Conservation (phyloP, 139 green algal genomes). For the Raphidocelis subcapitata region DNA sequence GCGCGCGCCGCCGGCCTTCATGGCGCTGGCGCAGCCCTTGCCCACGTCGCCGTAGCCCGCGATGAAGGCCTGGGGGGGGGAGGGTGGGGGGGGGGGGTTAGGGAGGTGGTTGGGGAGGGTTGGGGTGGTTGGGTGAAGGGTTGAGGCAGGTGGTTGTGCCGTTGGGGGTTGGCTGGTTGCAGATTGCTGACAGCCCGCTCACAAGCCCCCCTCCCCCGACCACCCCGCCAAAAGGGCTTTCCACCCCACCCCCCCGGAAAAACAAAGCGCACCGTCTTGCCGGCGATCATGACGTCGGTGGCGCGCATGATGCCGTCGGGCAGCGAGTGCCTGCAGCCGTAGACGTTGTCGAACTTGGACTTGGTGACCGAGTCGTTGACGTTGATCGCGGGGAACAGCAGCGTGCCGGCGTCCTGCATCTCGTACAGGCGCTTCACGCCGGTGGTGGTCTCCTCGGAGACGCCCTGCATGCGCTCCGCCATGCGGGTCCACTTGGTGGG, state of each 20-base stretch:
- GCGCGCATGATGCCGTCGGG: conserved; percentile 99
- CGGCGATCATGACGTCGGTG: conserved; percentile 92
- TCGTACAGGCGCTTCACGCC: conserved; percentile 99
- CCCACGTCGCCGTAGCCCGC: conserved; percentile 99
- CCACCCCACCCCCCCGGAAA: too few relatives aligned
- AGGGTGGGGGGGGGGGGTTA: too few relatives aligned
- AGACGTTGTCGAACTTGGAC: conserved; percentile 99
- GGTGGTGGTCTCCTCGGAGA: conserved; percentile 99
- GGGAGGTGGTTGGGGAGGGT: too few relatives aligned
- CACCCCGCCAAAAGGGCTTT: too few relatives aligned
- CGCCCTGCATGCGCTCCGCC: conserved; percentile 68
- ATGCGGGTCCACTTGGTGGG: conserved; percentile 68
- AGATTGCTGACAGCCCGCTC: too few relatives aligned
- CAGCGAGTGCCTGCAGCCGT: conserved; percentile 99
- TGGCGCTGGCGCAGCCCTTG: conserved; percentile 95
- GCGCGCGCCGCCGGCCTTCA: conserved; percentile 95
- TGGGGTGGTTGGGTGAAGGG: too few relatives aligned
- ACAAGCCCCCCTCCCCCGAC: too few relatives aligned
- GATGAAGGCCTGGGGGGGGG: conserved; percentile 46
- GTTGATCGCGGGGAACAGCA: conserved; percentile 99
- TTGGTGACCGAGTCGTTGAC: conserved; percentile 99
- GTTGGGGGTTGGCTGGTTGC: too few relatives aligned
- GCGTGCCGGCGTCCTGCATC: conserved; percentile 87
- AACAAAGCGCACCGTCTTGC: conserved; percentile 26
- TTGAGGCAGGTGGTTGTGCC: too few relatives aligned